phyloP scores from a whole-genome alignment of 2,329 filamentous ascomycete genomes.

The Ophiocordyceps camponoti-rufipedis region DNA sequence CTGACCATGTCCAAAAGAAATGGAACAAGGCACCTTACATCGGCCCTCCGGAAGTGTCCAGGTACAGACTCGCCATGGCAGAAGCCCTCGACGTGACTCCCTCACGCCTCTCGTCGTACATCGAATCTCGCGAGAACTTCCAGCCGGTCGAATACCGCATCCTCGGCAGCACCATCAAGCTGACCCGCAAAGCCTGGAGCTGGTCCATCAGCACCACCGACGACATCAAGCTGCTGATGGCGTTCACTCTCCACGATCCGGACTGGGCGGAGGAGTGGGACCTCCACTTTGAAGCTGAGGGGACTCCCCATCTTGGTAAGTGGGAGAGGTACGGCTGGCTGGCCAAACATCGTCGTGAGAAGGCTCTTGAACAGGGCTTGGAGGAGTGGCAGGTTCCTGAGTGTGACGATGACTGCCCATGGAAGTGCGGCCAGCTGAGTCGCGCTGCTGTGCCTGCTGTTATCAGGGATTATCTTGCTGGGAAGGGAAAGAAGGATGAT shows the following conservation, averaged over 20 bases:
- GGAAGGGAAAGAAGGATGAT: neutral
- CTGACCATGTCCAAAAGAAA: no score
- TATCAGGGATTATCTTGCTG: neutral
- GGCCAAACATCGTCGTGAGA: slow-evolving; percentile 6
- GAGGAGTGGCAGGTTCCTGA: slow-evolving; percentile 1
- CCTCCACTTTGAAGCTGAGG: slow-evolving; percentile 5
- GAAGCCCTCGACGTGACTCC: slow-evolving; percentile 2
- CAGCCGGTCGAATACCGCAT: slow-evolving; percentile 3
- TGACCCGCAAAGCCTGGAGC: slow-evolving; percentile 5
- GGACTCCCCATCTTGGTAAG: slow-evolving; percentile 7
- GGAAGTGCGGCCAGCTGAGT: slow-evolving; percentile 3
- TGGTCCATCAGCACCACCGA: slow-evolving; percentile 5
- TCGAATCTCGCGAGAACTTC: slow-evolving; percentile 2
- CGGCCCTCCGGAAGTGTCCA: neutral
- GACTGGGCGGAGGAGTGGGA: slow-evolving; percentile 9
- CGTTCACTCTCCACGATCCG: slow-evolving; percentile 6
- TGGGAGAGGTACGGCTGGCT: slow-evolving; percentile 9
- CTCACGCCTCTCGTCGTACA: slow-evolving; percentile 2
- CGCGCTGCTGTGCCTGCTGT: neutral
- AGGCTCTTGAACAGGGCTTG: slow-evolving; percentile 2
- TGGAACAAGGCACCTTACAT: no score
- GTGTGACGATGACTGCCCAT: slow-evolving; percentile 3
- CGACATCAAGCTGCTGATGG: slow-evolving; percentile 6
- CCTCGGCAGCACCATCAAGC: slow-evolving; percentile 4
- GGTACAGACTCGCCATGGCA: slow-evolving; percentile 1